phyloP scores from a whole-genome alignment of 2,329 filamentous ascomycete genomes.

The Aspergillus persii region DNA sequence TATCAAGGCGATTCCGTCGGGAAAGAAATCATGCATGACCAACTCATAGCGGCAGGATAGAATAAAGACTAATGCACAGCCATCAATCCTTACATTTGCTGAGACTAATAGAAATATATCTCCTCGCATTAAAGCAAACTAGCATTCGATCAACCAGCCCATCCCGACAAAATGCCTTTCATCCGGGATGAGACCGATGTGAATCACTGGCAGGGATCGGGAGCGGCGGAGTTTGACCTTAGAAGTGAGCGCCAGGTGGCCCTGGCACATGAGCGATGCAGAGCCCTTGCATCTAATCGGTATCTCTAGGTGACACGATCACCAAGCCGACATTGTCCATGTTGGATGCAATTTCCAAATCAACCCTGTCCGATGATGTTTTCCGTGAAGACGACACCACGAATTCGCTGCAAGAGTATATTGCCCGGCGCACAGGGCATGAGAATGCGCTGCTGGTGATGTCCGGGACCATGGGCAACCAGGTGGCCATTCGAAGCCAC shows the following conservation, averaged over 20 bases:
- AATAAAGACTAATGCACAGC: too few species aligned
- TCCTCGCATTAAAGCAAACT: too few species aligned
- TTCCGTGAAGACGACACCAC: constrained; percentile 19
- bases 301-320: constrained; percentile 1
- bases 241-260: neutral
- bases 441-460: constrained; percentile 18
- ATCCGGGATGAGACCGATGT: neutral
- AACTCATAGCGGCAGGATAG: too few species aligned
- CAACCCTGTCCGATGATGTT: constrained; percentile 21
- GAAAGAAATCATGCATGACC: too few species aligned
- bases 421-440: constrained; percentile 17
- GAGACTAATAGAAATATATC: neutral
- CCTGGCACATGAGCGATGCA: neutral
- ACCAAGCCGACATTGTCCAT: constrained; percentile 15
- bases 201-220: neutral
- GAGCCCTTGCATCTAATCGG: neutral
- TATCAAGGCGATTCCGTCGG: too few species aligned
- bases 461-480: constrained; percentile 26
- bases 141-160: too few species aligned
- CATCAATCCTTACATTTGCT: too few species aligned
- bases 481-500: constrained; percentile 15
- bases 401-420: constrained; percentile 11
- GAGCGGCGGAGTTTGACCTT: neutral
- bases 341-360: constrained; percentile 17
- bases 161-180: neutral